Percentiles rank a stretch among this genome's conserved stretches.
These are phyloP conservation scores for Boletus sp. DNA, from an alignment of 768 basidiomycete species.

Conservation along the genomic window DNA sequence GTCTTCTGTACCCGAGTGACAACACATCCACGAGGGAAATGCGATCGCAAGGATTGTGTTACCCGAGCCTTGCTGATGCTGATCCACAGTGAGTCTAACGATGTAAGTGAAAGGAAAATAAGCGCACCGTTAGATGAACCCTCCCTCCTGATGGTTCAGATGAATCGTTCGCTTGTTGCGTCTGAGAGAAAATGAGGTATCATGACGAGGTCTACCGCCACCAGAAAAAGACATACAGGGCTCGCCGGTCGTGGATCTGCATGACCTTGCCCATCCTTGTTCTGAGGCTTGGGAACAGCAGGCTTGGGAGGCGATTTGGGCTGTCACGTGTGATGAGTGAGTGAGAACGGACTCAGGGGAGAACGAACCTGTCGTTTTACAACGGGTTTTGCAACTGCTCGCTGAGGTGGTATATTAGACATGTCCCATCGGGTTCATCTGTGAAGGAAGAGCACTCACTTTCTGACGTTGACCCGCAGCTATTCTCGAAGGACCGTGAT, in stretches of 20 bases:
- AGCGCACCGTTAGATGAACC: background rate
- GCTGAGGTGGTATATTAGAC: background rate
- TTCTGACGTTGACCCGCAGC: background rate
- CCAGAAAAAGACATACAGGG: background rate
- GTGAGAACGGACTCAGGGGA: background rate
- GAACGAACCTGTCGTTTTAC: background rate
- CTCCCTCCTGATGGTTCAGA: background rate
- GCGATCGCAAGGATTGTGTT: background rate
- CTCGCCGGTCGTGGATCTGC: background rate
- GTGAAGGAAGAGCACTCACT: background rate
- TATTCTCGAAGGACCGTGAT: background rate
- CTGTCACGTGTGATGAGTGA: background rate
- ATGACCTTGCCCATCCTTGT: background rate
- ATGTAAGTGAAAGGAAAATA: too few relatives aligned
- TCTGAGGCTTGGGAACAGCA: background rate
- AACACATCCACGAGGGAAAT: slow-evolving; percentile 4
- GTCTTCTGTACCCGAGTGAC: background rate
- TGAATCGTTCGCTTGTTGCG: background rate
- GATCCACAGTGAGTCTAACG: background rate
- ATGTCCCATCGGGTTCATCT: background rate
- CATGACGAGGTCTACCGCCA: background rate
- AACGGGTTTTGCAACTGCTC: background rate
- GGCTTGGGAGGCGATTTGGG: background rate
- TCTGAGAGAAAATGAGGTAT: background rate
- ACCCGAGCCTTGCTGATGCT: background rate